Base-by-base conservation (phyloP, 495 filamentous ascomycete genomes). In the Aspergillus egyptiacus region DNA sequence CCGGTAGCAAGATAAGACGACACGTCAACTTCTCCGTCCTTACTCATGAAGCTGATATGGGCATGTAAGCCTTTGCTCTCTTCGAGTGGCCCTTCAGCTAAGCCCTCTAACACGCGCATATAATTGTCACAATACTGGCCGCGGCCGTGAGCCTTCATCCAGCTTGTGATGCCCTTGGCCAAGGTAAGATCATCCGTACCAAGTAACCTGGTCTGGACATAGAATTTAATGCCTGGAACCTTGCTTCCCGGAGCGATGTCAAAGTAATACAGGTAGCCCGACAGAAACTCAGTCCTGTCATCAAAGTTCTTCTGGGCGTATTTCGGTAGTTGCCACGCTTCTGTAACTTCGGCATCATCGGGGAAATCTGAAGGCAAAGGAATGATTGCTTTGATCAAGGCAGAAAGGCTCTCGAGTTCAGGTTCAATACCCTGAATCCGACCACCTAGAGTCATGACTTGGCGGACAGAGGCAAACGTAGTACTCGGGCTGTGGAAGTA, bases 181-280 rank as follows among this genome's bases (percentile, higher is more conserved):
- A 62, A 19, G 28, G 37, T 41, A 3, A 40, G 50, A 27, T 65
- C 62, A 36, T 53, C 51, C 18, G 6, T 30, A 8, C 50, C 49
- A 36, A 68, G 68, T 48, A 66, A 61, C 11, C 59, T 59, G 1
- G 57, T 63, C 0, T 61, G 60, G 13, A 71, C 32, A 50, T 71
- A 72, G 13, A 66, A 38, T 37, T 71, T 71, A 7, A 58, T 46
- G 18, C 56, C 58, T 4, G 65, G 65, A 2, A 52, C 15, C 17
- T 34, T 14, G 22, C 30, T 44, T 11, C 48, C 51, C 3, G 33
- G 44, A 0, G 44, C 44, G 14, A 47, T 37, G 22, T 37, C 44
- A 13, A 47, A 47, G 20, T 36, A 47, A 23, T 47, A 47, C n/a
- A 17, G 33, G 34, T 47, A 32, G 1, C 42, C 42, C 1, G 42